A percentile compares a stretch with the other conserved stretches of the same genome.
phyloP scores from a whole-genome alignment of 2,329 filamentous ascomycete species.

The Apiospora koreana region DNA sequence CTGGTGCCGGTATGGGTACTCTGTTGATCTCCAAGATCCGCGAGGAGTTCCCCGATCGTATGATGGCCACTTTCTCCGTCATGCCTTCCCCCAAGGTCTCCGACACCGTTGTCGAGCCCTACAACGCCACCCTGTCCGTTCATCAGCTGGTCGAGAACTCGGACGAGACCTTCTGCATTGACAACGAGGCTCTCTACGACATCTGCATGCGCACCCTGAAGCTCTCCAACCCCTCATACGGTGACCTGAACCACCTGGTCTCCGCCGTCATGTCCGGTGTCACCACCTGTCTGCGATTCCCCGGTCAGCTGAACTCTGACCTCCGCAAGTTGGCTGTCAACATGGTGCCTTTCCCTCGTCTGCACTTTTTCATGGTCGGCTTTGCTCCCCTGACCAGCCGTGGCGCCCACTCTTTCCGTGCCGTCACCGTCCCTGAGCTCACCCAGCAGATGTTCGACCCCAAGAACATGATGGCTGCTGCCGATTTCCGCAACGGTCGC shows the following conservation, averaged over 20 bases:
- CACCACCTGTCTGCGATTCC: constrained; percentile 98
- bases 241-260: constrained; percentile 98
- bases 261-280: constrained; percentile 99
- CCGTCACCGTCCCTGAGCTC: constrained; percentile 94
- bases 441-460: constrained; percentile 99
- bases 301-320: constrained; percentile 99
- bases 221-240: constrained; percentile 97
- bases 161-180: constrained; percentile 99
- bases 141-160: constrained; percentile 99
- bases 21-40: constrained; percentile 99
- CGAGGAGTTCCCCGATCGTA: constrained; percentile 99
- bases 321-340: constrained; percentile 99
- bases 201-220: constrained; percentile 99
- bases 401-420: constrained; percentile 92
- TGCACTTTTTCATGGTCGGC: constrained; percentile 99
- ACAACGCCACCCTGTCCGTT: constrained; percentile 98
- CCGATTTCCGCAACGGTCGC: constrained; percentile 99
- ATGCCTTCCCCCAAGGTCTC: constrained; percentile 99
- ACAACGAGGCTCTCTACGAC: constrained; percentile 99
- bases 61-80: constrained; percentile 99
- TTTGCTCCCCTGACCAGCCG: constrained; percentile 97
- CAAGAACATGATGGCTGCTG: constrained; percentile 99
- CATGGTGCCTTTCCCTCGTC: constrained; percentile 99
- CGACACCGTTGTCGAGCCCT: constrained; percentile 98
- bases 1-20: constrained; percentile 99